Evolutionary conservation across 495 filamentous ascomycete genomes (phyloP), one percentile per base, ranked within the genome.

Genomic region (Penicillium diatomitis): DNA sequence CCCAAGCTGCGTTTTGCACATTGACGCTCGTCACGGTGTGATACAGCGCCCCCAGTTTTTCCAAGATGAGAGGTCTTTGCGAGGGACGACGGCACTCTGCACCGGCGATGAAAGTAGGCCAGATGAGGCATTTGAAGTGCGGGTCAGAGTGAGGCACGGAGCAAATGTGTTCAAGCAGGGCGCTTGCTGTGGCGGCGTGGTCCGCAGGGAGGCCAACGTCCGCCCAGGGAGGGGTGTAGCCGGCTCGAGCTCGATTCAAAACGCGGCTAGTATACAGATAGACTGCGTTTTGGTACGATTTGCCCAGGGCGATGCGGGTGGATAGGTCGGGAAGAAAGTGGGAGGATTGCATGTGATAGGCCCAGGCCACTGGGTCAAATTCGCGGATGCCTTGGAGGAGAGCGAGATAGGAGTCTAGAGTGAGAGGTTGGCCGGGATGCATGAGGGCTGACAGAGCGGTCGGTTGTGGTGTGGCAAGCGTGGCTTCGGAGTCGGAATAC

Each of bases 51-150:
- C 61, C 58, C 3, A 74, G 61, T 6, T 56, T 65, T 28, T 69
- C 62, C 4, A 74, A 58, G 8, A 71, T 56, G 10, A 68, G 52
- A 0, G 61, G 53, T 0, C 71, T 65, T 28, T 69, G 65, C 11
- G 62, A 56, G 8, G 63, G 45, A 7, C 67, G 60, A 8, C 57
- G 61, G 38, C 67, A 71, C 44, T 74, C 71, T 3, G 68, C 71
- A 44, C 71, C 71, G 2, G 69, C 69, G 41, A 74, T 74, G 55
- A 74, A 74, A 3, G 71, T 66, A 0, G 69, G 69, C 71, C 71
- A 74, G 20, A 74, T 73, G 32, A 71, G 66, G 44, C 71, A 73
- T 55, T 74, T 74, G 61, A 73, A 73, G 48, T 74, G 71, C 8
- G 66, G 60, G 32, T 74, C 71, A 0, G 68, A 60, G 43, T 47